Conservation (phyloP, 345 rosid genomes). For the Ceriops decandra region DNA sequence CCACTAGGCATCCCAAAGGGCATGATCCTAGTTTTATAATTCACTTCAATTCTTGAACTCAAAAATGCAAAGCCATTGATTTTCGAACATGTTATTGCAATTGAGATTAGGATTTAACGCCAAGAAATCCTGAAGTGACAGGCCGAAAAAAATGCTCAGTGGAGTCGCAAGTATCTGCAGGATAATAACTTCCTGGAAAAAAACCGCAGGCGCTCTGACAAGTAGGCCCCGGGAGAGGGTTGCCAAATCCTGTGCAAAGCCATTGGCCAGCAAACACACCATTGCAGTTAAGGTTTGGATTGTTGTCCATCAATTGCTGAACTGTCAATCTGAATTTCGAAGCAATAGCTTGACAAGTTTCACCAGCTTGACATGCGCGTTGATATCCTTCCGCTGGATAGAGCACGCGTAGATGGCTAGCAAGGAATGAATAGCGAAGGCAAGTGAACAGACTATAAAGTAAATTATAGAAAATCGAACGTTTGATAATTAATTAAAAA, state of each 20-base stretch:
- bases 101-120: not conserved
- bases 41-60: not conserved
- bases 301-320: not conserved
- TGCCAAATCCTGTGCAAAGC: no score
- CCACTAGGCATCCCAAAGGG: not conserved
- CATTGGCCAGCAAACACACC: not conserved
- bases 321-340: no score
- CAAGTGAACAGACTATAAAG: no score
- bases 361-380: no score
- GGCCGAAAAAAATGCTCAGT: not conserved
- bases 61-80: constrained; percentile 1
- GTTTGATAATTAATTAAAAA: no score
- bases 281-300: not conserved
- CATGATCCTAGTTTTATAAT: not conserved
- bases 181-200: not conserved
- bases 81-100: not conserved
- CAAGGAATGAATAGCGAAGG: no score
- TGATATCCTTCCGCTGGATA: no score
- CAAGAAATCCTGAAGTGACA: not conserved
- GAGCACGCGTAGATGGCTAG: no score
- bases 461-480: no score
- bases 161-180: not conserved
- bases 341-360: no score
- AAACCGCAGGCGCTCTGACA: not conserved
- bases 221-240: not conserved